Base-by-base conservation (phyloP, 208 protist species). In the Leishmania martiniquensis region DNA sequence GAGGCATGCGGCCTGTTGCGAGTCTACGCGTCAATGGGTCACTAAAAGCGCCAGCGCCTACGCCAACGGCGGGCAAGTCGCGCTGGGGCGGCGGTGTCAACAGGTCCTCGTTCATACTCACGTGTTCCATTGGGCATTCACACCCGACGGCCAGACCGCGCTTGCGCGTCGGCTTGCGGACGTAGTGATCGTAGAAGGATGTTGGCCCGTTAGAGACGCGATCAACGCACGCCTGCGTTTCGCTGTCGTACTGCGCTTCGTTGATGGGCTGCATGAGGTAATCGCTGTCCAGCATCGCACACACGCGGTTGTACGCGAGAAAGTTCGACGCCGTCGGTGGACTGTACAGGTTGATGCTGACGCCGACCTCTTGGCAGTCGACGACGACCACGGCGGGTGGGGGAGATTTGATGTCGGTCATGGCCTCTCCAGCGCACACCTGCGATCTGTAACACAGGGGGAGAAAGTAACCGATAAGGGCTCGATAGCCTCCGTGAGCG, bases 181-280 rank as follows among this genome's bases (percentile, higher is more conserved):
- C 84, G 72, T 89, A 93, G 66, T 93, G 90, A 57, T 91, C 87
- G 67, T 92, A 91, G 51, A 90, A 93, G 6, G 85, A 89, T 0
- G 54, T 68, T 7, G 82, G 85, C 29, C 85, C 84, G 32, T 87
- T 85, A 51, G 79, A 80, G 25, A 52, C 32, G n/a, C 71, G 80
- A 72, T 93, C 90, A 12, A 93, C 86, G 63, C 90, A 93, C 2
- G 81, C 85, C 81, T 93, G 90, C 42, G 90, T 93, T 65, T 93
- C 90, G 66, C 87, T 92, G 72, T 93, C 90, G 75, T 92, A 93
- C 71, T 91, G 83, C 32, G 90, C 90, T 57, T 93, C 90, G 49
- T 91, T 90, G 63, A 93, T 90, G 9, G 90, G 90, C 60, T 91
- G 87, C 87, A 92, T 93, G 20, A 93, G 76, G 67, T 81, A 90